These are phyloP conservation scores for Camelina neglecta DNA, from an alignment of 345 rosid species.

Conservation along the genomic window DNA sequence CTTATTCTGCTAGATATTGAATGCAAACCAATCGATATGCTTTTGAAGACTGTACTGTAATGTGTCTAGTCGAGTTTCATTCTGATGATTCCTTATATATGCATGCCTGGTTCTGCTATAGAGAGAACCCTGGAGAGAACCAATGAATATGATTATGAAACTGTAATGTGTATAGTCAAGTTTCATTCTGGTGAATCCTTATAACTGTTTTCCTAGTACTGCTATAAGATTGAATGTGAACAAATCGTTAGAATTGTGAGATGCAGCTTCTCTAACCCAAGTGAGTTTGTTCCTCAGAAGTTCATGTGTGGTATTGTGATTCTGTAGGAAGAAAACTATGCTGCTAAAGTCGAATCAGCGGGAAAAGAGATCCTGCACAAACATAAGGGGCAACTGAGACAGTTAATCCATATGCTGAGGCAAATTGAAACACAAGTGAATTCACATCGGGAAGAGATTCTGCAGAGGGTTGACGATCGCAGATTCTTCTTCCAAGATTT, in stretches of 20 bases:
- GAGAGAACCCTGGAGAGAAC: not conserved
- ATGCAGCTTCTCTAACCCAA: not conserved
- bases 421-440: slow-evolving; percentile 58
- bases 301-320: slow-evolving; percentile 26
- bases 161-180: slow-evolving; percentile 8
- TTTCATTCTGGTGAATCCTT: not conserved
- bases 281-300: not conserved
- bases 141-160: not conserved
- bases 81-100: not conserved
- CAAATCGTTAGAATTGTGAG: not conserved
- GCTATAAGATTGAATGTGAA: not conserved
- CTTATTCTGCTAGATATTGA: not conserved
- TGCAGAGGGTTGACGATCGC: slow-evolving; percentile 45
- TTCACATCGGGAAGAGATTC: slow-evolving; percentile 49
- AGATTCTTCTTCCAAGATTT: slow-evolving; percentile 47
- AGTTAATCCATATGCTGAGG: slow-evolving; percentile 56
- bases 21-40: not conserved
- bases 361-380: slow-evolving; percentile 54
- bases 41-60: not conserved
- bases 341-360: slow-evolving; percentile 43
- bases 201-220: not conserved
- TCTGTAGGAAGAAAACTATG: slow-evolving; percentile 53
- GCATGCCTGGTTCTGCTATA: not conserved
- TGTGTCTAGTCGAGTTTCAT: not conserved
- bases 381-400: slow-evolving; percentile 51